These are phyloP conservation scores for Dactylonectria estremocensis DNA, from an alignment of 2,329 filamentous ascomycete species.

Conservation along the genomic window DNA sequence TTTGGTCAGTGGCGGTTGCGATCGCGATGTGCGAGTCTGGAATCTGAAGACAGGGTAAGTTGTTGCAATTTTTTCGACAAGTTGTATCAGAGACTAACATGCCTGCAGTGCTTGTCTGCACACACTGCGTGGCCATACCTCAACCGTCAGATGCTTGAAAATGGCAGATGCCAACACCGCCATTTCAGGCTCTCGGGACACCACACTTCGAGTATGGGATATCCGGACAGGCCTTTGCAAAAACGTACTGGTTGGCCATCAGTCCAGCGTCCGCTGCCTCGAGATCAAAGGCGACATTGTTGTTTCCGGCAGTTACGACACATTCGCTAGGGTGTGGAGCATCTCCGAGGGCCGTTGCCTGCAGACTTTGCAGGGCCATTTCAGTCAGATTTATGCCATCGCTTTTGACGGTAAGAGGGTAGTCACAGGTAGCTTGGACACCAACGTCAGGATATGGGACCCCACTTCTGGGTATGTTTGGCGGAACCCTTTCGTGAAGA, in stretches of 20 bases:
- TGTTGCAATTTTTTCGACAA: not conserved
- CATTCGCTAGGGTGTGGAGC: conserved; percentile 96
- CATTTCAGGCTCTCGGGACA: conserved; percentile 96
- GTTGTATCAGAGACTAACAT: conserved; percentile 36
- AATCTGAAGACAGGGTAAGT: conserved; percentile 91
- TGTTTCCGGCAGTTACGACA: conserved; percentile 98
- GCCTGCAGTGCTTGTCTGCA: conserved; percentile 77
- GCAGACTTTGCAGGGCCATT: conserved; percentile 91
- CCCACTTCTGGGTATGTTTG: conserved; percentile 82
- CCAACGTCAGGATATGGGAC: conserved; percentile 97
- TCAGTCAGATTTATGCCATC: conserved; percentile 99
- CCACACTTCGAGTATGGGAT: conserved; percentile 95
- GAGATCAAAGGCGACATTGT: conserved; percentile 97
- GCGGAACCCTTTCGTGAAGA: not conserved
- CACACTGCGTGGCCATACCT: conserved; percentile 93
- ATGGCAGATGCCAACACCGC: conserved; percentile 96
- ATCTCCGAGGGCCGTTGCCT: conserved; percentile 96
- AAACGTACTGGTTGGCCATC: conserved; percentile 93
- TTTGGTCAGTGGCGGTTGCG: conserved; percentile 95
- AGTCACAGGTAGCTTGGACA: conserved; percentile 95
- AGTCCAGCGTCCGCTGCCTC: conserved; percentile 94
- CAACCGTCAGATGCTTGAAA: conserved; percentile 95
- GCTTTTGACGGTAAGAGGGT: conserved; percentile 96
- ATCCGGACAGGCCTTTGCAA: conserved; percentile 89
- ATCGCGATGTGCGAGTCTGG: conserved; percentile 97